Conservation (phyloP, 2,329 filamentous ascomycete species). For the Fusarium neocosmosporiellum region DNA sequence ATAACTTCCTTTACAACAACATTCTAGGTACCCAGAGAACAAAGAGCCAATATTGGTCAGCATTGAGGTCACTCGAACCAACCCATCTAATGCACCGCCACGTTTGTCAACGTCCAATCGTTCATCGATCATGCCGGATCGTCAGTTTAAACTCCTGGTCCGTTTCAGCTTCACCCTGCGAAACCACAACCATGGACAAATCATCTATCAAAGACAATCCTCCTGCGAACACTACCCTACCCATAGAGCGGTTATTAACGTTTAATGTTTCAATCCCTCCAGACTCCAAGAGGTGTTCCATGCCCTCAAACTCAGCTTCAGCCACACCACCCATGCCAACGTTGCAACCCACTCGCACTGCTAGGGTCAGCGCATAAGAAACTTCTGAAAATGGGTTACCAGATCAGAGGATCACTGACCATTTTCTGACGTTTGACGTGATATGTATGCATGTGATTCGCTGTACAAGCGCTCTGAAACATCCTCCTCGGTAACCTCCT, state of each 20-base stretch:
- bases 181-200: constrained; percentile 3
- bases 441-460: constrained; percentile 12
- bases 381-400: constrained; percentile 3
- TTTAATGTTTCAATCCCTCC: background rate
- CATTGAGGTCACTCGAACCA: background rate
- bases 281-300: background rate
- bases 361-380: constrained; percentile 6
- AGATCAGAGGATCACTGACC: background rate
- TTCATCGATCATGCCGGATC: background rate
- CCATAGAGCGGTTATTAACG: background rate
- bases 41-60: background rate
- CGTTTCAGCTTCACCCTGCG: background rate
- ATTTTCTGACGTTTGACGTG: constrained; percentile 4
- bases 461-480: constrained; percentile 15
- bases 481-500: background rate
- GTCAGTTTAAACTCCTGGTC: background rate
- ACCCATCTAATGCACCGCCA: background rate
- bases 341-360: constrained; percentile 3
- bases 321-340: constrained; percentile 9
- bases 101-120: background rate
- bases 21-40: background rate
- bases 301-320: background rate
- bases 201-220: constrained; percentile 4
- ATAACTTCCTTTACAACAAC: background rate
- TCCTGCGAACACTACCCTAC: background rate